Base-by-base conservation (phyloP, 1,139 yeast species). In the Geotrichum histeridarum region DNA sequence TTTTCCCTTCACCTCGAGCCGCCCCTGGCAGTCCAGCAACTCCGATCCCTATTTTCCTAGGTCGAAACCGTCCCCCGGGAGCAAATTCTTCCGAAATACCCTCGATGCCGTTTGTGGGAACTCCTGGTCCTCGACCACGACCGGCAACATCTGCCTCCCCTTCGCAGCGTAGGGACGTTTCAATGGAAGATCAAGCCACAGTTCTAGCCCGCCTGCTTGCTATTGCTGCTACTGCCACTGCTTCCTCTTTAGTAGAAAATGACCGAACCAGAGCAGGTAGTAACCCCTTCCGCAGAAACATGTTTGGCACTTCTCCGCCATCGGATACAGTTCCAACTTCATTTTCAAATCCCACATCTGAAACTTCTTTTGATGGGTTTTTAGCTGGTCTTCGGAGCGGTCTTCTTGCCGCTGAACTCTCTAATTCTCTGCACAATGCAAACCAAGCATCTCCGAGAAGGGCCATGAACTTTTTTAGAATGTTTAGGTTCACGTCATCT, bases 221-320 rank as follows among this genome's bases (percentile, higher is more conserved):
- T 22, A 65, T 74, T 17, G 80, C 79, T 0, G 78, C 80, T 0
- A 70, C 75, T 0, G 76, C 78, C 5, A 76, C 80, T 0, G 77
- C 78, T 1, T 64, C 66, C 2, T 69, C 77, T 4, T 60, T 77
- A 6, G 53, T 43, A 22, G 68, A 75, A 41, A 78, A 54, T 14
- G 53, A 57, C 8, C 64, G 66, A 17, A 7, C 31, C 8, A 12
- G 42, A 4, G 17, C 33, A 8, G 48, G 48, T 8, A 39, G 12
- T 4, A 22, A 27, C 27, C 43, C 43, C 9, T 33, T 42, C 39
- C 32, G 42, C 15, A 17, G 47, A n/a, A 48, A 36, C 41, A 30
- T 35, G 22, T 42, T 41, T 41, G 48, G 48, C 27, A 30, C 41
- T 6, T 35, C 48, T n/a, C 37, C 47, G 14, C 38, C 47, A n/a